Percentiles rank a stretch among this genome's conserved stretches.
These are phyloP conservation scores for Penicillium occitanis DNA, from an alignment of 2,329 filamentous ascomycete species.

Conservation along the genomic window DNA sequence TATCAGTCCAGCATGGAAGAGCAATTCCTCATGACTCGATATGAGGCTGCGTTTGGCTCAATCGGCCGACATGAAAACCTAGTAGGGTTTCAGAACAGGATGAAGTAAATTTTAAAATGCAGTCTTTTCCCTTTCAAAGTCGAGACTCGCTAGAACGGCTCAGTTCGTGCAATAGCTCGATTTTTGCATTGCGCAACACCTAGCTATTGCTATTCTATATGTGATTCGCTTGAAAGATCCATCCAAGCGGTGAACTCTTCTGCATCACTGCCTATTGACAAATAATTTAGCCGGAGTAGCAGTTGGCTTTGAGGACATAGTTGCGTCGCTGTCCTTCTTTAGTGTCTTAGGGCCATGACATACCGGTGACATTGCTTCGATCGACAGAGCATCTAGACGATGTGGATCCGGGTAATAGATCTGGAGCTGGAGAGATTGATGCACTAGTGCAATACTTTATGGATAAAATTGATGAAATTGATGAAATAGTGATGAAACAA, in stretches of 20 bases:
- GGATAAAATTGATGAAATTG: neutral
- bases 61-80: neutral
- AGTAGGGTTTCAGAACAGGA: neutral
- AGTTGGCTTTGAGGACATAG: neutral
- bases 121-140: neutral
- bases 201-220: neutral
- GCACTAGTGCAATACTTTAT: neutral
- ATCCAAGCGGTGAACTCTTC: neutral
- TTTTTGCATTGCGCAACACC: neutral
- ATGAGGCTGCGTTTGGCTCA: neutral
- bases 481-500: neutral
- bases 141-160: neutral
- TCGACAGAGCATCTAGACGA: neutral
- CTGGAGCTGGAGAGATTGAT: neutral
- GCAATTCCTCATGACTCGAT: neutral
- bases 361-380: neutral
- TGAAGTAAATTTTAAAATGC: neutral
- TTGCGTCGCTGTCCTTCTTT: neutral
- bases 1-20: neutral
- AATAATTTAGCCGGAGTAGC: neutral
- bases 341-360: neutral
- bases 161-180: neutral
- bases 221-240: neutral
- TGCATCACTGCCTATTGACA: neutral
- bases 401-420: constrained; percentile 5